These are phyloP conservation scores for Coleophoma cylindrospora DNA, from an alignment of 2,329 filamentous ascomycete genomes.

Conservation along the genomic window DNA sequence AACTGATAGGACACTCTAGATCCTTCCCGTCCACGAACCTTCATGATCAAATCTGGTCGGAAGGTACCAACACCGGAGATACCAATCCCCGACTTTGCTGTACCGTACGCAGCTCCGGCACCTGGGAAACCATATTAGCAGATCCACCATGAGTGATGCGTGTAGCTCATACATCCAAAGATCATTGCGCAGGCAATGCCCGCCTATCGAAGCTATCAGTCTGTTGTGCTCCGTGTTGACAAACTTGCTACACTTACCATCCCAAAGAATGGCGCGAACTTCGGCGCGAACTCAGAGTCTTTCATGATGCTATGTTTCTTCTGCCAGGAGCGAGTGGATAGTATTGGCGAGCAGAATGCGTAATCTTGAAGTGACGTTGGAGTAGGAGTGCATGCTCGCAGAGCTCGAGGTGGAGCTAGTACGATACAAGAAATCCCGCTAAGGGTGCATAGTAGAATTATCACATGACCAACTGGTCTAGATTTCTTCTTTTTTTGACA, in stretches of 20 bases:
- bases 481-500: too few species aligned
- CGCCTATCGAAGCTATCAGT: constrained; percentile 44
- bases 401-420: neutral
- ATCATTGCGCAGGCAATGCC: constrained; percentile 80
- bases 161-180: constrained; percentile 63
- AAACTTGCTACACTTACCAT: constrained; percentile 56
- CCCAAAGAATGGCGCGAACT: constrained; percentile 84
- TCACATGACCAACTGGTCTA: too few species aligned
- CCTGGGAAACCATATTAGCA: constrained; percentile 19
- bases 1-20: constrained; percentile 1
- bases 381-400: neutral
- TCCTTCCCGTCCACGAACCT: constrained; percentile 44
- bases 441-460: too few species aligned
- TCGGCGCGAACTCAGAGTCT: constrained; percentile 60
- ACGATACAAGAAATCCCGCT: too few species aligned
- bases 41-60: constrained; percentile 85
- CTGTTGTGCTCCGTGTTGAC: constrained; percentile 4
- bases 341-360: neutral
- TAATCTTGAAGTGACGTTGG: constrained; percentile 11
- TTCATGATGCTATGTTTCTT: constrained; percentile 38
- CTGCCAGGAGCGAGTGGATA: neutral
- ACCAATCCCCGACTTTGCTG: constrained; percentile 82
- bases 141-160: constrained; percentile 20
- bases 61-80: constrained; percentile 84
- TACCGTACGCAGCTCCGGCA: constrained; percentile 77